phyloP scores from a whole-genome alignment of 2,329 filamentous ascomycete species.

The Madurella fahalii region DNA sequence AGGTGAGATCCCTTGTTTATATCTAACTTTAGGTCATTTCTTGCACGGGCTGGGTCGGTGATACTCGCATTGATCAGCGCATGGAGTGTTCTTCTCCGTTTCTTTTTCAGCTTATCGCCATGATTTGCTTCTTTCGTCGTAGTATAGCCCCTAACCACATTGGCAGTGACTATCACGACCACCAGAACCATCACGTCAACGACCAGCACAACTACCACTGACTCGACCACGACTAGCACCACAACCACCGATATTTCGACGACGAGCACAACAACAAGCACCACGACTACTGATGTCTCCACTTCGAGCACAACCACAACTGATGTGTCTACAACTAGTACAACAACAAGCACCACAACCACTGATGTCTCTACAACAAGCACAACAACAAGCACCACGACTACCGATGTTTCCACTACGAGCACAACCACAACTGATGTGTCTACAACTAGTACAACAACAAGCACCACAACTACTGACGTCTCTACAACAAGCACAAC shows the following conservation, averaged over 20 bases:
- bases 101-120: too few species aligned
- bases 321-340: too few species aligned
- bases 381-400: constrained; percentile 1
- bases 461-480: not conserved
- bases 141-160: too few species aligned
- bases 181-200: not conserved
- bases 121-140: too few species aligned
- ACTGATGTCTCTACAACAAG: not conserved
- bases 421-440: constrained; percentile 1
- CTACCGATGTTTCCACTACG: not conserved
- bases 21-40: too few species aligned
- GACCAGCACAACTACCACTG: not conserved
- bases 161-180: not conserved
- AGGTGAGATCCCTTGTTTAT: too few species aligned
- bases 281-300: not conserved
- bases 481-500: not conserved
- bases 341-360: too few species aligned
- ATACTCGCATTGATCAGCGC: too few species aligned
- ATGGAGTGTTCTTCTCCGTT: too few species aligned
- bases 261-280: not conserved
- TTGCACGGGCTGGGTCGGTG: too few species aligned
- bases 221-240: not conserved
- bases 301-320: constrained; percentile 1
- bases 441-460: not conserved
- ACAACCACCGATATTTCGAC: not conserved